Evolutionary conservation across 1,139 yeast species (phyloP).

Genomic region (Taphrina populina): DNA sequence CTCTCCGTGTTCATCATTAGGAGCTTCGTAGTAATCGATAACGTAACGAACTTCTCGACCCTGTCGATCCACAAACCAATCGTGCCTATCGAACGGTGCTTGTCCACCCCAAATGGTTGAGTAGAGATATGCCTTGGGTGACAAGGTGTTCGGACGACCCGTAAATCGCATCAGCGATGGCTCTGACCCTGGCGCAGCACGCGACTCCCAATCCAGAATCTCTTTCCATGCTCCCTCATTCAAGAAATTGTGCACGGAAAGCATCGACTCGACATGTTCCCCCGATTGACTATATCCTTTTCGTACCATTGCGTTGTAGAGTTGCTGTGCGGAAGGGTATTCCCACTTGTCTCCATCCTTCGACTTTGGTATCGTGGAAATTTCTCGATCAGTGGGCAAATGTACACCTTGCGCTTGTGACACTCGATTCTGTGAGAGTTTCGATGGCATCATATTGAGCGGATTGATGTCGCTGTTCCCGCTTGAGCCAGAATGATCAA

Average conservation of each 20-base stretch:
- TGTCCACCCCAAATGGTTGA: conserved; percentile 62
- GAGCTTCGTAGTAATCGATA: conserved; percentile 90
- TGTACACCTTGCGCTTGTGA: conserved; percentile 79
- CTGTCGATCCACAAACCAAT: conserved; percentile 87
- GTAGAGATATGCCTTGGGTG: conserved; percentile 82
- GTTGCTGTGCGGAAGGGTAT: conserved; percentile 98
- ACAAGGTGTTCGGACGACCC: conserved; percentile 82
- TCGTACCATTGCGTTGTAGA: conserved; percentile 94
- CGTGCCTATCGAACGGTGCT: conserved; percentile 97
- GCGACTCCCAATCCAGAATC: conserved; percentile 79
- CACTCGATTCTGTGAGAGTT: conserved; percentile 57
- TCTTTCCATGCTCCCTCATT: conserved; percentile 99
- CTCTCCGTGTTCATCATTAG: conserved; percentile 83
- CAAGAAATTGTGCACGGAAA: conserved; percentile 89
- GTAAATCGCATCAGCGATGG: conserved; percentile 85
- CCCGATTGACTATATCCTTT: conserved; percentile 86
- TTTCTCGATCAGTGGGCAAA: conserved; percentile 78
- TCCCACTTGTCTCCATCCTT: conserved; percentile 68
- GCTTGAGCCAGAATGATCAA: conserved; percentile 4
- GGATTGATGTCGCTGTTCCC: conserved; percentile 53
- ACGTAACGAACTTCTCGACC: conserved; percentile 72
- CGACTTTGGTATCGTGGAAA: conserved; percentile 87
- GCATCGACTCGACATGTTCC: conserved; percentile 96
- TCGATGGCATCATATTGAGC: conserved; percentile 82
- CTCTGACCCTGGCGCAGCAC: conserved; percentile 51